Evolutionary conservation across 2,329 filamentous ascomycete genomes (phyloP).

Genomic region (Venturia oleaginea): DNA sequence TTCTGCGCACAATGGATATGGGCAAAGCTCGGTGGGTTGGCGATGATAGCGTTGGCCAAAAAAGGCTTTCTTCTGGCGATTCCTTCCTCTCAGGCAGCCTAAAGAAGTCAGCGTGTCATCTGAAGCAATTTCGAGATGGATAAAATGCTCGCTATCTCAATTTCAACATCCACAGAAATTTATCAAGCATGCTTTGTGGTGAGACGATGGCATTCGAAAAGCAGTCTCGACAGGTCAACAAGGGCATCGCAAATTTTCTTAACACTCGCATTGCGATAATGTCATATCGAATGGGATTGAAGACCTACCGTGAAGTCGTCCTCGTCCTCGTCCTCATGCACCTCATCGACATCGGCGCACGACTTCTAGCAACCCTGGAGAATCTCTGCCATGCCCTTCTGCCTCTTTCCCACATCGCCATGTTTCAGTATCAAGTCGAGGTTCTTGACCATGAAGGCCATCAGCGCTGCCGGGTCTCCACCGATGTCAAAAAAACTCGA

Average conservation of each 20-base stretch:
- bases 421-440: constrained; percentile 23
- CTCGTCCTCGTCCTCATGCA: too few species aligned
- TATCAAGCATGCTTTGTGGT: too few species aligned
- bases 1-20: constrained; percentile 92
- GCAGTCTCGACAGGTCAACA: too few species aligned
- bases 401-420: constrained; percentile 20
- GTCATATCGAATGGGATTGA: too few species aligned
- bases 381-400: constrained; percentile 20
- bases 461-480: constrained; percentile 65
- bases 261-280: too few species aligned
- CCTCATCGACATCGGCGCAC: constrained; percentile 20
- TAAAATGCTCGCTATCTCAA: too few species aligned
- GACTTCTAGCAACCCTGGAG: constrained; percentile 22
- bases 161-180: too few species aligned
- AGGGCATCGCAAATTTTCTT: too few species aligned
- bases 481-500: constrained; percentile 73
- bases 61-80: constrained; percentile 24
- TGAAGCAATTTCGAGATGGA: too few species aligned
- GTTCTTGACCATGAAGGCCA: constrained; percentile 38
- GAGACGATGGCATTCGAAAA: too few species aligned
- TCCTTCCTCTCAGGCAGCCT: not conserved
- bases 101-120: too few species aligned
- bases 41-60: constrained; percentile 47
- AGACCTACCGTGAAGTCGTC: not conserved
- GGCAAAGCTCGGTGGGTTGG: constrained; percentile 44